These are phyloP conservation scores for Leptographium wingfieldii DNA, from an alignment of 2,329 filamentous ascomycete species.

Conservation along the genomic window DNA sequence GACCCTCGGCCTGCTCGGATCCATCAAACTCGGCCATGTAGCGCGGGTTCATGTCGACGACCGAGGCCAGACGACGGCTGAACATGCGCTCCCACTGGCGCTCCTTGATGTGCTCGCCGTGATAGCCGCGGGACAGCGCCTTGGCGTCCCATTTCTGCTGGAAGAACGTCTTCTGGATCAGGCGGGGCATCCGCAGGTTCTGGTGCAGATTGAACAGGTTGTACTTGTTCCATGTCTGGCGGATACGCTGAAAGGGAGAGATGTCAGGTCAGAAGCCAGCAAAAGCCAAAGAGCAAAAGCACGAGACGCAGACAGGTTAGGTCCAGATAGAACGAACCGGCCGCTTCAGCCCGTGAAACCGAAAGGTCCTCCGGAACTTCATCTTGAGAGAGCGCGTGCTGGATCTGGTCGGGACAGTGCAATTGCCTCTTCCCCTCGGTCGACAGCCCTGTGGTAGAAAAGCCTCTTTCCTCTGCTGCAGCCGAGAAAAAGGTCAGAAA, in stretches of 20 bases:
- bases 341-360: slow-evolving; percentile 55
- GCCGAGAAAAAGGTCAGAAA: slow-evolving; percentile 5
- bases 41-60: slow-evolving; percentile 70
- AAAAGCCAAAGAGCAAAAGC: neutral
- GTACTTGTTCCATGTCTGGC: slow-evolving; percentile 95
- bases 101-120: slow-evolving; percentile 90
- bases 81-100: slow-evolving; percentile 93
- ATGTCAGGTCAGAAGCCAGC: neutral
- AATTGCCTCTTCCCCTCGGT: neutral
- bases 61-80: slow-evolving; percentile 63
- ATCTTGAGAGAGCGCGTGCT: slow-evolving; percentile 21
- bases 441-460: neutral
- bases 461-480: neutral
- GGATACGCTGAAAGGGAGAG: slow-evolving; percentile 55
- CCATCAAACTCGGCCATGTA: slow-evolving; percentile 76
- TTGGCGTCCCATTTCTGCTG: slow-evolving; percentile 98
- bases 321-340: slow-evolving; percentile 28
- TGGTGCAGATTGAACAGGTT: slow-evolving; percentile 77
- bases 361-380: slow-evolving; percentile 42
- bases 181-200: slow-evolving; percentile 33
- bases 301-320: neutral
- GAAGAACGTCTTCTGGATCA: slow-evolving; percentile 59
- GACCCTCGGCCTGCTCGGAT: slow-evolving; percentile 67
- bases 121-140: slow-evolving; percentile 69
- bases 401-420: neutral